Percentiles rank a stretch among this genome's conserved stretches.
Conservation (phyloP, 805 yeast species). For the Cephaloascus albidus region DNA sequence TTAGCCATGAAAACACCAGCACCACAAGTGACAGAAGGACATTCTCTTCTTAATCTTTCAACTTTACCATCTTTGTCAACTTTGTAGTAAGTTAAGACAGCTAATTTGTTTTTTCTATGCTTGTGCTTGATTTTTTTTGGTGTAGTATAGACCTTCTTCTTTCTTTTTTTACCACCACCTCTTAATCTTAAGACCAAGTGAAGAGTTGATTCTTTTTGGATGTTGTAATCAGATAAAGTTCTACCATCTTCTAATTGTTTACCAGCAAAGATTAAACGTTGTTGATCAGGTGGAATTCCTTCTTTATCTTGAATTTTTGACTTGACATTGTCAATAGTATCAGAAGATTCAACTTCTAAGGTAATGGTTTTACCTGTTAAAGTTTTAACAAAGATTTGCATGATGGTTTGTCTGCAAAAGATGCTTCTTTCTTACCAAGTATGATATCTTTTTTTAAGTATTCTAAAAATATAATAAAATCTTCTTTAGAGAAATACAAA, state of each 20-base stretch:
- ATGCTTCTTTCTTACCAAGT: conserved; percentile 43
- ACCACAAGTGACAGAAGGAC: conserved; percentile 89
- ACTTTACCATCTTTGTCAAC: conserved; percentile 98
- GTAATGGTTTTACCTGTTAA: conserved; percentile 98
- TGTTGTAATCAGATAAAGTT: conserved; percentile 41
- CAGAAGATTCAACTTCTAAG: conserved; percentile 41
- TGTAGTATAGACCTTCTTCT: conserved; percentile 99
- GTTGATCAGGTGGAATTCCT: conserved; percentile 43
- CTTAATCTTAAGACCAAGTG: conserved; percentile 95
- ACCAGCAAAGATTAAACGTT: conserved; percentile 44
- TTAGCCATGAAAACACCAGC: conserved; percentile 99
- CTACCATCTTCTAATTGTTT: conserved; percentile 44
- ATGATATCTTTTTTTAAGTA: too few species aligned
- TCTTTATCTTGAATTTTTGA: conserved; percentile 43
- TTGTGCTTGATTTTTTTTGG: conserved; percentile 99
- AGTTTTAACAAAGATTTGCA: conserved; percentile 99
- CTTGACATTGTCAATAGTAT: conserved; percentile 42
- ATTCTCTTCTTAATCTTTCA: conserved; percentile 97
- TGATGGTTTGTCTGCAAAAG: conserved; percentile 30
- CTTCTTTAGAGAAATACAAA: too few species aligned
- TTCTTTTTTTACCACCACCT: conserved; percentile 99
- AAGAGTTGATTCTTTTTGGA: conserved; percentile 42
- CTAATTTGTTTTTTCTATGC: conserved; percentile 98
- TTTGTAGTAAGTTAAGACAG: conserved; percentile 99
- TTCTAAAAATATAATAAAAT: too few species aligned